Percentiles rank a stretch among this genome's conserved stretches.
phyloP scores from a whole-genome alignment of 169 alveolate species.

The Eimeria sp. region DNA sequence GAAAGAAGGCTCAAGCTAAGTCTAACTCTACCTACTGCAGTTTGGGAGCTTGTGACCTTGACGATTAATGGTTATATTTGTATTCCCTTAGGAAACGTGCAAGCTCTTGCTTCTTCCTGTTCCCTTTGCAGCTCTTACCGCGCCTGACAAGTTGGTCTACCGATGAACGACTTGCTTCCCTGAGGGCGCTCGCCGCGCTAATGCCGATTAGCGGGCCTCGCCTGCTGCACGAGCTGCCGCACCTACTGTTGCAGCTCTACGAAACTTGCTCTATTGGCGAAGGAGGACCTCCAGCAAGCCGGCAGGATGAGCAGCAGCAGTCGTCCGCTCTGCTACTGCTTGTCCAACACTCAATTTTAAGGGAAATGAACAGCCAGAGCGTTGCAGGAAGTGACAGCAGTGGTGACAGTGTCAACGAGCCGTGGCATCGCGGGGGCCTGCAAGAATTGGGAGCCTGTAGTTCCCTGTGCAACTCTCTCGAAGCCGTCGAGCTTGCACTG shows the following conservation, averaged over 20 bases:
- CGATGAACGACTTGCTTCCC: constrained; percentile 57
- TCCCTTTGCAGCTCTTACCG: constrained; percentile 60
- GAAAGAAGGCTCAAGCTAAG: neutral
- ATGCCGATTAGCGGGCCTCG: constrained; percentile 61
- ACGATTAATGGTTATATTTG: neutral
- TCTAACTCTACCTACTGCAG: neutral
- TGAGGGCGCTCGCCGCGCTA: constrained; percentile 56
- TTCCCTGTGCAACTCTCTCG: constrained; percentile 46
- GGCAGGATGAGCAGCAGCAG: constrained; percentile 42
- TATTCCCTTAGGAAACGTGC: neutral
- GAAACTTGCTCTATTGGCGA: constrained; percentile 36
- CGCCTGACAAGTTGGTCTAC: constrained; percentile 75
- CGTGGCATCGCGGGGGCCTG: constrained; percentile 72
- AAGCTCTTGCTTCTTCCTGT: neutral
- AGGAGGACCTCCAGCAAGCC: neutral
- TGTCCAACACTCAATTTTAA: constrained; percentile 51
- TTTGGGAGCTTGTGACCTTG: neutral
- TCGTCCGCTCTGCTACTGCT: constrained; percentile 52
- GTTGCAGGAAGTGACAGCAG: neutral
- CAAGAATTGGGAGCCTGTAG: constrained; percentile 75
- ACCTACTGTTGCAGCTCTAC: constrained; percentile 50
- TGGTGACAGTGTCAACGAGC: constrained; percentile 4
- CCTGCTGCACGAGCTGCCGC: constrained; percentile 64
- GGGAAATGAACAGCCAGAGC: neutral
- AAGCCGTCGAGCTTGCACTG: constrained; percentile 54